Conservation (phyloP, 345 rosid species). For the Draba incana region DNA sequence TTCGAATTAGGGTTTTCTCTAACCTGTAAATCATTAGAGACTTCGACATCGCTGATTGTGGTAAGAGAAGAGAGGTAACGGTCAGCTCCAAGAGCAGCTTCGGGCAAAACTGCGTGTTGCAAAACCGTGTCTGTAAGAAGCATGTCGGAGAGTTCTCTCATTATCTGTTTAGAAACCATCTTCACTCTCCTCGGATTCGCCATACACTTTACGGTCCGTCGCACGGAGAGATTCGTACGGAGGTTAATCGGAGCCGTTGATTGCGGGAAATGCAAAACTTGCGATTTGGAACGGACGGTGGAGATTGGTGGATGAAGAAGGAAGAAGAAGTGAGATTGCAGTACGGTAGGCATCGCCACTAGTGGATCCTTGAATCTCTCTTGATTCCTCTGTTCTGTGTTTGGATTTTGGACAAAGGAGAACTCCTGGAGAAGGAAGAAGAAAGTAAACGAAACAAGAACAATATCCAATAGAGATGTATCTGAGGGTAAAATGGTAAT, state of each 20-base stretch:
- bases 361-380: conserved; percentile 15
- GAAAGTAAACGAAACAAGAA: conserved; percentile 4
- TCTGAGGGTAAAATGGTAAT: conserved; percentile 3
- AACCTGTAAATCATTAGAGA: conserved; percentile 85
- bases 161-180: conserved; percentile 89
- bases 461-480: conserved; percentile 30
- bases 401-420: not conserved
- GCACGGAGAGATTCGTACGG: conserved; percentile 31
- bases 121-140: conserved; percentile 78
- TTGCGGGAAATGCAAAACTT: conserved; percentile 39
- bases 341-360: conserved; percentile 47
- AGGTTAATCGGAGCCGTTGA: conserved; percentile 39
- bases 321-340: conserved; percentile 35
- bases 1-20: not conserved
- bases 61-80: conserved; percentile 85
- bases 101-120: conserved; percentile 83
- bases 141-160: conserved; percentile 92
- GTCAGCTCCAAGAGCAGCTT: conserved; percentile 87
- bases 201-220: conserved; percentile 65
- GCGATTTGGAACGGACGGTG: conserved; percentile 34
- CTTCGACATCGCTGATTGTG: conserved; percentile 82
- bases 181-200: conserved; percentile 88
- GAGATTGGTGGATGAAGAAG: conserved; percentile 32
- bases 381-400: conserved; percentile 9
- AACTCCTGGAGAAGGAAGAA: not conserved